phyloP scores from a whole-genome alignment of 108 stramenopile genomes.

The Ochromonas danica region DNA sequence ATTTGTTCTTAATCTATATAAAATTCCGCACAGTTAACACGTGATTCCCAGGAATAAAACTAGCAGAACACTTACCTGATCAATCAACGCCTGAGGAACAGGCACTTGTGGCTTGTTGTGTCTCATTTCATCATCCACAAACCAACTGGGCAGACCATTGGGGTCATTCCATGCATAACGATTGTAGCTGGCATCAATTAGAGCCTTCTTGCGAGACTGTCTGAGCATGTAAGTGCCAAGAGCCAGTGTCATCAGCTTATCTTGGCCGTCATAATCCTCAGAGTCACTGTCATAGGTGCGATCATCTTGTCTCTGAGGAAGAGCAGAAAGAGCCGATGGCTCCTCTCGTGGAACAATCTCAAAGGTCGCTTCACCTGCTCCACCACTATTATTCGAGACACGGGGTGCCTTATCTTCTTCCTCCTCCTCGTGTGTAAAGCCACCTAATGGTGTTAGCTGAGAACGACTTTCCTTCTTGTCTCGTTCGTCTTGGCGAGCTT shows the following conservation, averaged over 20 bases:
- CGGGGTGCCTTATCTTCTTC: background rate
- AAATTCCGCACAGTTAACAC: background rate
- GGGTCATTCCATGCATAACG: constrained; percentile 98
- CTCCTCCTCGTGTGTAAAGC: constrained; percentile 48
- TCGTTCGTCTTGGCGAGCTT: constrained; percentile 31
- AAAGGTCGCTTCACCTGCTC: constrained; percentile 30
- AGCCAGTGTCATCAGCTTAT: constrained; percentile 53
- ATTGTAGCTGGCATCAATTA: constrained; percentile 97
- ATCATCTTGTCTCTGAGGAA: constrained; percentile 65
- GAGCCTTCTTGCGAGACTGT: constrained; percentile 79
- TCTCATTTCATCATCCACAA: constrained; percentile 88
- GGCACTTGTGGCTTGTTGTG: constrained; percentile 97
- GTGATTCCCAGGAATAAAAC: background rate
- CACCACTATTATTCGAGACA: background rate
- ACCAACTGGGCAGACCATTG: constrained; percentile 91
- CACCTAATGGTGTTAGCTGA: too few species aligned
- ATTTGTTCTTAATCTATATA: constrained; percentile 90
- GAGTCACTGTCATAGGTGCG: constrained; percentile 84
- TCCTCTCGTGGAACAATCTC: constrained; percentile 40
- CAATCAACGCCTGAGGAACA: constrained; percentile 81
- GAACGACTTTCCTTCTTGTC: constrained; percentile 55
- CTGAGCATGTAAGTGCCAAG: constrained; percentile 92
- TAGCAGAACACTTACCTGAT: too few species aligned
- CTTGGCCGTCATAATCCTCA: constrained; percentile 97
- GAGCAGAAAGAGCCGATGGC: constrained; percentile 39